A percentile compares a stretch with the other conserved stretches of the same genome.
phyloP scores from a whole-genome alignment of 2,329 filamentous ascomycete species.

The Diaporthe sp. region DNA sequence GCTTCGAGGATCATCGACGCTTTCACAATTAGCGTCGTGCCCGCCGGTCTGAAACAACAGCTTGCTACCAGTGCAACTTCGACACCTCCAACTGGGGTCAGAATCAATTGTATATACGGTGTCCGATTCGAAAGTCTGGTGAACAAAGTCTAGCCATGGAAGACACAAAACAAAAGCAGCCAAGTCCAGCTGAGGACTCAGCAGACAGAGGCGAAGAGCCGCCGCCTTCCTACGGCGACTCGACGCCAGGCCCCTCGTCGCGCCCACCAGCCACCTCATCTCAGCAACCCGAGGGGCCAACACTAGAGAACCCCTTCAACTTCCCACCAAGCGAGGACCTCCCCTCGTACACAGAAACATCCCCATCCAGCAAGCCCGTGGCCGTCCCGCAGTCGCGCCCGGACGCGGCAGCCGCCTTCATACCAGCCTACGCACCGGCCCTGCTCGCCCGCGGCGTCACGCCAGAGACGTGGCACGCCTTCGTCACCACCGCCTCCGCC shows the following conservation, averaged over 20 bases:
- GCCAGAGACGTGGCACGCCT: slow-evolving; percentile 21
- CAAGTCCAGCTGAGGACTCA: not conserved
- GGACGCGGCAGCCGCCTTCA: slow-evolving; percentile 53
- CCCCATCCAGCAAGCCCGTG: slow-evolving; percentile 48
- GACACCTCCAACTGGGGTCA: no score
- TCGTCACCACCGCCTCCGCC: slow-evolving; percentile 14
- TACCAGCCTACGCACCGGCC: slow-evolving; percentile 54
- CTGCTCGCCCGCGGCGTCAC: slow-evolving; percentile 52
- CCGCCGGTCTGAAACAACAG: not conserved
- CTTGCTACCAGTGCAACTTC: no score
- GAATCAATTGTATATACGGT: not conserved
- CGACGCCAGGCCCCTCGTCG: slow-evolving; percentile 16
- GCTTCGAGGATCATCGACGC: not conserved
- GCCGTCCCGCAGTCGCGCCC: slow-evolving; percentile 57
- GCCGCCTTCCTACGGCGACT: slow-evolving; percentile 11
- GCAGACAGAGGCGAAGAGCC: not conserved
- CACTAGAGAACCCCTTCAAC: slow-evolving; percentile 19
- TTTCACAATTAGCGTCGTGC: not conserved
- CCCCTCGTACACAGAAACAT: not conserved
- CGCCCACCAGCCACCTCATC: not conserved
- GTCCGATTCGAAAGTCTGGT: no score
- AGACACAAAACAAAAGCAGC: not conserved
- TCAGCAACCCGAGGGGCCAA: not conserved
- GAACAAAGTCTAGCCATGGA: not conserved
- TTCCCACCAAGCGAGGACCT: not conserved